Evolutionary conservation across 768 basidiomycete genomes (phyloP), one percentile per base, ranked within the genome.

Genomic region (Leccinum ochraceum): DNA sequence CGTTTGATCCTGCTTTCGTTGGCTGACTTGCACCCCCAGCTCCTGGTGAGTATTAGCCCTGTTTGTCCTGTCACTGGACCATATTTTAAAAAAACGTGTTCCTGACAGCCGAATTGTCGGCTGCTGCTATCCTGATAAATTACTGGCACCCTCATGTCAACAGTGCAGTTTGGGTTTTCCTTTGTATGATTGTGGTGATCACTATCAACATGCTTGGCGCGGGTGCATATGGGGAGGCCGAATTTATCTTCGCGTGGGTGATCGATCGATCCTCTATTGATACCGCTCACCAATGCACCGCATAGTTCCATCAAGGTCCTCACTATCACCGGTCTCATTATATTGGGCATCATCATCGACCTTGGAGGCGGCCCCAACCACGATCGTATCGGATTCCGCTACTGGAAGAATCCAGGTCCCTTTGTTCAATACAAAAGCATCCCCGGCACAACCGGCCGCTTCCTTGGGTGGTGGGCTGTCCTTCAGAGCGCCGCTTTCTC

Each of bases 401-500:
- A 89, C 78, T 95, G 94, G 93, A 89, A 86, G 62, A 63, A 95
- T 65, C 95, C 95, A 0, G 96, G 96, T 11, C 87, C 95, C 0
- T 93, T 98, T 69, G 87, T 81, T 9, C 92, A 96, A 68, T 92
- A 76, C 66, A 13, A 78, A 13, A 77, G 72, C 3, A 91, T 93
- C 22, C 6, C 67, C 3, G 95, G 95, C 4, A 61, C 82, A 3
- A 84, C 83, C 66, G 95, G 94, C 6, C 84, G 79, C 28, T 97
- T 98, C 82, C 80, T 87, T 22, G 88, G 83, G 24, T 86, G 80
- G 77, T 87, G 83, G 82, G 73, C 83, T 0, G 88, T 88, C 59
- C 76, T 96, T 76, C 86, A 87, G 7, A 89, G 95, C 65, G 95
- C 95, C 4, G 94, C 92, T 14, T 97, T 96, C 80, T 94, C 92